Evolutionary conservation across 2,329 filamentous ascomycete genomes (phyloP).

Genomic region (Botryotinia convoluta): DNA sequence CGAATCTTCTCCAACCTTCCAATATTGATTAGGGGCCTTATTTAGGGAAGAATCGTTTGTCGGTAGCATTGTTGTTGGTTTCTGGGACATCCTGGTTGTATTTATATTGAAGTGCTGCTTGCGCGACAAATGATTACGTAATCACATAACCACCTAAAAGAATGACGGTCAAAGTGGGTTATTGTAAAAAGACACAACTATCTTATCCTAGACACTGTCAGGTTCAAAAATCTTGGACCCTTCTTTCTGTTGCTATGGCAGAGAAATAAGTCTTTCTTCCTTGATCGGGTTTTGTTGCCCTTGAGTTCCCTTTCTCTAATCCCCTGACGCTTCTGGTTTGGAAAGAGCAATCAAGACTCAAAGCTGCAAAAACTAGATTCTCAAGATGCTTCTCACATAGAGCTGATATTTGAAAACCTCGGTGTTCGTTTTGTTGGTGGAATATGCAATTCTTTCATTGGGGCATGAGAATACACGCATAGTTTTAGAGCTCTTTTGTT

Average conservation of each 20-base stretch:
- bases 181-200: not conserved
- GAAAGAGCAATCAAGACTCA: not conserved
- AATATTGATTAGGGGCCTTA: not conserved
- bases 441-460: not conserved
- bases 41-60: not conserved
- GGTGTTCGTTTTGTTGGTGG: fast-evolving
- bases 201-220: not conserved
- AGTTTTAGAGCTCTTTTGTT: not conserved
- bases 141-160: not conserved
- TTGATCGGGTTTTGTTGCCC: not conserved
- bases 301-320: not conserved
- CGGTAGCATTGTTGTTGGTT: not conserved
- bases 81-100: not conserved
- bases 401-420: not conserved
- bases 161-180: not conserved
- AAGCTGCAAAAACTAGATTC: not conserved
- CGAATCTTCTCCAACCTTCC: not conserved
- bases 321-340: not conserved
- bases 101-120: not conserved
- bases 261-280: fast-evolving
- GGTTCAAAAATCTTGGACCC: not conserved
- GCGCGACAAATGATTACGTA: not conserved
- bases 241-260: not conserved
- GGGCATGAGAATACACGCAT: not conserved
- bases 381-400: not conserved